Evolutionary conservation across 352 stramenopile species (phyloP).

Genomic region (Globisporangium spiculum): DNA sequence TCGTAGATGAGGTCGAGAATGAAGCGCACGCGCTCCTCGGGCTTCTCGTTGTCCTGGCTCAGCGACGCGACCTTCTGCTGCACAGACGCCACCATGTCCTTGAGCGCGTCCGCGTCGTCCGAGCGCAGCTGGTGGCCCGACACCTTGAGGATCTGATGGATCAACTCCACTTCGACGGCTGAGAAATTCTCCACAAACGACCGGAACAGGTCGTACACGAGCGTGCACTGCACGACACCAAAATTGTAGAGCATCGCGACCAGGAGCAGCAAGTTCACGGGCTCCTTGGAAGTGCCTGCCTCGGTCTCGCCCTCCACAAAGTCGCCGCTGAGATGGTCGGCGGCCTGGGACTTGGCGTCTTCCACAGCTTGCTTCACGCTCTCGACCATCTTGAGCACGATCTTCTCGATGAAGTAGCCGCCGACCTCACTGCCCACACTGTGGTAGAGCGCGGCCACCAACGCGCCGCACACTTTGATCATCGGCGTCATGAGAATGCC

Average conservation of each 20-base stretch:
- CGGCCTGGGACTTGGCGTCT: slow-evolving; percentile 24
- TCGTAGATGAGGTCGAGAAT: slow-evolving; percentile 96
- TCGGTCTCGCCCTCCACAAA: slow-evolving; percentile 24
- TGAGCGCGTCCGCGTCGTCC: slow-evolving; percentile 82
- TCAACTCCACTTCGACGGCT: slow-evolving; percentile 79
- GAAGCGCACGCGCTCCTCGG: slow-evolving; percentile 69
- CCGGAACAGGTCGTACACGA: slow-evolving; percentile 91
- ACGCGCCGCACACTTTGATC: slow-evolving; percentile 68
- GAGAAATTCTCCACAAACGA: slow-evolving; percentile 75
- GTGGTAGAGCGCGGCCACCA: slow-evolving; percentile 75
- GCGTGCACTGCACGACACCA: slow-evolving; percentile 82
- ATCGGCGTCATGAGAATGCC: slow-evolving; percentile 73
- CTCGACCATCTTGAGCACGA: slow-evolving; percentile 55
- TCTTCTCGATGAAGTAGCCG: slow-evolving; percentile 81
- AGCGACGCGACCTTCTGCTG: slow-evolving; percentile 67
- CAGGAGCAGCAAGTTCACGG: slow-evolving; percentile 83
- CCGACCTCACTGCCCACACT: slow-evolving; percentile 73
- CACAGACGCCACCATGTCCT: slow-evolving; percentile 81
- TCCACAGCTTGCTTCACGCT: slow-evolving; percentile 28
- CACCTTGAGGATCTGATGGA: slow-evolving; percentile 81
- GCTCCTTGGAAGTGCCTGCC: slow-evolving; percentile 50
- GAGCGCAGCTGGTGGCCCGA: slow-evolving; percentile 79
- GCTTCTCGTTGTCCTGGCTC: slow-evolving; percentile 24
- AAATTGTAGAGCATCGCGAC: slow-evolving; percentile 91
- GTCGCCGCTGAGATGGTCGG: slow-evolving; percentile 2